Percentiles rank a stretch among this genome's conserved stretches.
phyloP scores from a whole-genome alignment of 345 rosid species.

The Jatropha curcas region DNA sequence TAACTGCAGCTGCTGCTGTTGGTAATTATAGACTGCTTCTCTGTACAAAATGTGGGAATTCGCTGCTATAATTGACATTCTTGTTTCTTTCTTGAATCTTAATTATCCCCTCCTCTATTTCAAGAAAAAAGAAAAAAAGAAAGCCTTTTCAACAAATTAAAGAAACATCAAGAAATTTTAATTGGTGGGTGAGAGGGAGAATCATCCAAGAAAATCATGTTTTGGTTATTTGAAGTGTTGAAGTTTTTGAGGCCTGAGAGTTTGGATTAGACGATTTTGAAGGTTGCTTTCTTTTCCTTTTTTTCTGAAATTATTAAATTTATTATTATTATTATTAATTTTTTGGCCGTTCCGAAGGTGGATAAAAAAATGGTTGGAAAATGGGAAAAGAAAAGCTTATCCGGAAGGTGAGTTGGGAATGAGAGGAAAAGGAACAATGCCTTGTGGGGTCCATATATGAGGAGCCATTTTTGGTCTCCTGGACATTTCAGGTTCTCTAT shows the following conservation, averaged over 20 bases:
- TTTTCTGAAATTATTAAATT: no score
- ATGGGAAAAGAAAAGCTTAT: slow-evolving; percentile 19
- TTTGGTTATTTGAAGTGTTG: background rate
- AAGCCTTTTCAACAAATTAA: background rate
- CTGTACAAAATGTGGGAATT: slow-evolving; percentile 51
- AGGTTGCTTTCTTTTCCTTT: background rate
- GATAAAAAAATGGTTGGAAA: background rate
- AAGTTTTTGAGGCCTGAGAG: background rate
- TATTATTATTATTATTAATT: no score
- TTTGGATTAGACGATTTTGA: background rate
- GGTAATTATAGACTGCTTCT: slow-evolving; percentile 37
- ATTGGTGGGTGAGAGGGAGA: no score
- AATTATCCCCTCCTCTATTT: background rate
- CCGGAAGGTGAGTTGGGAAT: slow-evolving; percentile 10
- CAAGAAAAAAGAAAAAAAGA: background rate
- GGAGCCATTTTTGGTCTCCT: background rate
- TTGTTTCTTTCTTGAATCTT: no score
- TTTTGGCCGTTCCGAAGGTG: background rate
- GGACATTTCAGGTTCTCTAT: no score
- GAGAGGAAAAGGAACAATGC: background rate
- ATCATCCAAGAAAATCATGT: slow-evolving; percentile 5
- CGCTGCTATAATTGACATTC: slow-evolving; percentile 56
- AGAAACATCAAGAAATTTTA: background rate
- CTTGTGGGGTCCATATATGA: slow-evolving; percentile 7
- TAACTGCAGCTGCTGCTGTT: slow-evolving; percentile 44